Conservation (phyloP, 148 eudicot genomes). For the Talinum fruticosum region DNA sequence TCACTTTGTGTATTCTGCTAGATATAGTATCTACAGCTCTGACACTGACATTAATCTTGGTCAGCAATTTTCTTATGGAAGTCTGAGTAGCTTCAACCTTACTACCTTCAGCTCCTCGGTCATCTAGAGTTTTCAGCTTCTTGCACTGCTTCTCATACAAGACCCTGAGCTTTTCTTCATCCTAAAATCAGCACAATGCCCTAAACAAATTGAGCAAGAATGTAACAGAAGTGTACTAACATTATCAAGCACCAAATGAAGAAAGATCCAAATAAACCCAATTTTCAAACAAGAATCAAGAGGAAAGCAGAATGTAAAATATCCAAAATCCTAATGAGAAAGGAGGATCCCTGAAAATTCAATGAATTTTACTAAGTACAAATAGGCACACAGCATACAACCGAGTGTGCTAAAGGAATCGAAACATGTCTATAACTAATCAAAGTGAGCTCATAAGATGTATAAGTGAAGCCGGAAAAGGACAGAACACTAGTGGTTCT, state of each 20-base stretch:
- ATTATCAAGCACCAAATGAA: neutral
- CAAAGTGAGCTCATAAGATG: neutral
- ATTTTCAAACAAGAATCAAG: neutral
- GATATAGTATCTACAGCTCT: conserved; percentile 76
- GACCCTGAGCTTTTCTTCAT: conserved; percentile 76
- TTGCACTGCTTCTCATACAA: conserved; percentile 77
- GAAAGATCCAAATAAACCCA: neutral
- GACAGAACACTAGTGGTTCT: neutral
- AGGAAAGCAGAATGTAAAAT: neutral
- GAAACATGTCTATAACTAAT: neutral
- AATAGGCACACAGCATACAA: neutral
- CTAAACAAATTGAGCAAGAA: conserved; percentile 35
- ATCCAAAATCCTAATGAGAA: neutral
- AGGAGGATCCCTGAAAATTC: neutral
- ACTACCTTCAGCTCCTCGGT: conserved; percentile 71
- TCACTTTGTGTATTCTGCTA: conserved; percentile 70
- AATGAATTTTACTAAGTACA: neutral
- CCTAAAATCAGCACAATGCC: conserved; percentile 63
- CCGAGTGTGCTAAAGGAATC: neutral
- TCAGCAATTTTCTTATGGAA: conserved; percentile 58
- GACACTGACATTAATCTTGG: conserved; percentile 70
- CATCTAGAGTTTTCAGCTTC: conserved; percentile 65
- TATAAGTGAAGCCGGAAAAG: neutral
- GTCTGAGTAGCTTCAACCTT: conserved; percentile 76
- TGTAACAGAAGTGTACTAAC: conserved; percentile 25